phyloP scores from a whole-genome alignment of 352 stramenopile genomes.

The Phytopythium montanum region DNA sequence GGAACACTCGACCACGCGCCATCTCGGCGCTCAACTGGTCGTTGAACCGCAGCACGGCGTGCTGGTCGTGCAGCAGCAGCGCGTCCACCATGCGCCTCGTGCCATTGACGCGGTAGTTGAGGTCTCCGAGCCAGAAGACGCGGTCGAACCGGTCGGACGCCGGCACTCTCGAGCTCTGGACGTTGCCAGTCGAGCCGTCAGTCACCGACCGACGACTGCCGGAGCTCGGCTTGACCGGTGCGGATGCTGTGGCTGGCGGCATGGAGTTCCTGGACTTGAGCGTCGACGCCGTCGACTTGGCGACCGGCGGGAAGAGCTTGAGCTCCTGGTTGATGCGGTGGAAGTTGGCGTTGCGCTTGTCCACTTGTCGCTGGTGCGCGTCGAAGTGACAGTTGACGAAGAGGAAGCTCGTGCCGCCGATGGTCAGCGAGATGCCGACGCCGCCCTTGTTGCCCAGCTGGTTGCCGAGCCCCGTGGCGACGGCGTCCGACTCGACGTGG shows the following conservation, averaged over 20 bases:
- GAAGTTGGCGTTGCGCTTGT: constrained; percentile 91
- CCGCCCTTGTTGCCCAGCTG: constrained; percentile 96
- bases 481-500: constrained; percentile 86
- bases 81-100: constrained; percentile 87
- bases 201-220: not conserved
- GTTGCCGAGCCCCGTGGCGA: constrained; percentile 93
- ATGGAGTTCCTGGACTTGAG: not conserved
- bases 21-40: constrained; percentile 91
- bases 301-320: constrained; percentile 22
- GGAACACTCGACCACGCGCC: constrained; percentile 78
- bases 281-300: not conserved
- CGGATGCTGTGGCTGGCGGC: not conserved
- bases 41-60: constrained; percentile 80
- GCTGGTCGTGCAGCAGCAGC: constrained; percentile 62
- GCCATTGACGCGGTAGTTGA: constrained; percentile 94
- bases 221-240: not conserved
- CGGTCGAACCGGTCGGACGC: constrained; percentile 79
- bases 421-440: constrained; percentile 86
- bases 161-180: too few species aligned
- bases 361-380: constrained; percentile 86
- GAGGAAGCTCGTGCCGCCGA: constrained; percentile 81
- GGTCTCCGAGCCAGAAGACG: constrained; percentile 93
- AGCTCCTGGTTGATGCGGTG: constrained; percentile 81
- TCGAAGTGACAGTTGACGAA: constrained; percentile 95
- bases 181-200: not conserved